A percentile compares a stretch with the other conserved stretches of the same genome.
These are phyloP conservation scores for Eutrema salsugineum DNA, from an alignment of 441 rosid species.

Conservation along the genomic window DNA sequence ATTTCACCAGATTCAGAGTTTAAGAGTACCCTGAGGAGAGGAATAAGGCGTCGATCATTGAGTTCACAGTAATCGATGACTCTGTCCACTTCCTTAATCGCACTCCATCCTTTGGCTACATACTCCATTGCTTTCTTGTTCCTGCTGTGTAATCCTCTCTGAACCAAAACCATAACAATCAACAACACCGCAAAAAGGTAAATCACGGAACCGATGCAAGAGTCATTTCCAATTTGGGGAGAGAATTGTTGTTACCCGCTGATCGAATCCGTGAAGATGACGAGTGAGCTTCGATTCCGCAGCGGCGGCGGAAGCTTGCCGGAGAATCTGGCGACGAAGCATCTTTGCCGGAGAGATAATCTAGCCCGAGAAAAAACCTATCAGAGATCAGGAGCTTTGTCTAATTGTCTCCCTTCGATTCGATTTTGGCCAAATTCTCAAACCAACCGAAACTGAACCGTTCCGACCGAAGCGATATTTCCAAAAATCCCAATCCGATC, in stretches of 20 bases:
- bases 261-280: slow-evolving; percentile 31
- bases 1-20: too few species aligned
- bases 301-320: not conserved
- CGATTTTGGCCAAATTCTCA: too few species aligned
- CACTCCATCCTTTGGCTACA: slow-evolving; percentile 84
- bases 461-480: too few species aligned
- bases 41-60: slow-evolving; percentile 82
- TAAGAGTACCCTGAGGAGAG: slow-evolving; percentile 64
- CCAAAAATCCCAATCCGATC: too few species aligned
- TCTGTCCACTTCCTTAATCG: slow-evolving; percentile 84
- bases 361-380: too few species aligned
- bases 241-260: slow-evolving; percentile 23
- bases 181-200: not conserved
- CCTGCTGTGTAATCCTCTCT: slow-evolving; percentile 77
- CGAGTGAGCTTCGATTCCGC: slow-evolving; percentile 5
- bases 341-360: slow-evolving; percentile 3
- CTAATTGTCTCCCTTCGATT: too few species aligned
- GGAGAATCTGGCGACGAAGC: slow-evolving; percentile 33
- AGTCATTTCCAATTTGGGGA: not conserved
- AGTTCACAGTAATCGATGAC: slow-evolving; percentile 83
- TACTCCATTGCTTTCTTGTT: slow-evolving; percentile 89
- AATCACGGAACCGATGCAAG: not conserved
- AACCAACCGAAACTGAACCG: too few species aligned
- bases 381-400: too few species aligned
- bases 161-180: not conserved